Evolutionary conservation across 1,284 basidiomycete genomes (phyloP).

Genomic region (Erythrobasidium hasegawianum): DNA sequence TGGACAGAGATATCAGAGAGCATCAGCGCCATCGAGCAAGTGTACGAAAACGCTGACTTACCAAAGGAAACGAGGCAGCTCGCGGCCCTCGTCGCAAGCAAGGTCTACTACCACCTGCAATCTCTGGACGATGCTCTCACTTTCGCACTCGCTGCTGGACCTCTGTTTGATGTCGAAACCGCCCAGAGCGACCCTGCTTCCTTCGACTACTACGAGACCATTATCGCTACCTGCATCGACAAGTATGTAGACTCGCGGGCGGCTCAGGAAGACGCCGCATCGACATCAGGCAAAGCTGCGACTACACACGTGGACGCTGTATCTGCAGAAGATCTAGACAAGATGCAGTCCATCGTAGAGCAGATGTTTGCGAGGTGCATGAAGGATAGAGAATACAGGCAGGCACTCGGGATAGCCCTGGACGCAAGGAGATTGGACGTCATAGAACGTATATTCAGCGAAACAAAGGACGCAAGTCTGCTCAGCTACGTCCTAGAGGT

Average conservation of each 20-base stretch:
- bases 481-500: slow-evolving; percentile 87
- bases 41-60: slow-evolving; percentile 73
- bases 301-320: not conserved
- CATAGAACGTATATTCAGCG: slow-evolving; percentile 56
- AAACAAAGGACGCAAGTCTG: slow-evolving; percentile 66
- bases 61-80: slow-evolving; percentile 66
- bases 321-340: slow-evolving; percentile 53
- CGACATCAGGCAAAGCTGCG: slow-evolving; percentile 18
- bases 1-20: slow-evolving; percentile 98
- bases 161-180: slow-evolving; percentile 70
- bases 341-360: slow-evolving; percentile 69
- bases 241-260: slow-evolving; percentile 63
- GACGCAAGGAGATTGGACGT: slow-evolving; percentile 83
- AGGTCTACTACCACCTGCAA: slow-evolving; percentile 92
- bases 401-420: slow-evolving; percentile 88
- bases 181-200: not conserved
- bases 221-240: slow-evolving; percentile 95
- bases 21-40: slow-evolving; percentile 69
- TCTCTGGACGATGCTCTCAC: slow-evolving; percentile 88
- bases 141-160: slow-evolving; percentile 84
- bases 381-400: slow-evolving; percentile 78
- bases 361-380: slow-evolving; percentile 79
- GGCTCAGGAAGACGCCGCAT: slow-evolving; percentile 41
- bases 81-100: slow-evolving; percentile 85
- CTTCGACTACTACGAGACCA: slow-evolving; percentile 87